Base-by-base conservation (phyloP, 2,329 filamentous ascomycete species). In the Diaporthe sp. region DNA sequence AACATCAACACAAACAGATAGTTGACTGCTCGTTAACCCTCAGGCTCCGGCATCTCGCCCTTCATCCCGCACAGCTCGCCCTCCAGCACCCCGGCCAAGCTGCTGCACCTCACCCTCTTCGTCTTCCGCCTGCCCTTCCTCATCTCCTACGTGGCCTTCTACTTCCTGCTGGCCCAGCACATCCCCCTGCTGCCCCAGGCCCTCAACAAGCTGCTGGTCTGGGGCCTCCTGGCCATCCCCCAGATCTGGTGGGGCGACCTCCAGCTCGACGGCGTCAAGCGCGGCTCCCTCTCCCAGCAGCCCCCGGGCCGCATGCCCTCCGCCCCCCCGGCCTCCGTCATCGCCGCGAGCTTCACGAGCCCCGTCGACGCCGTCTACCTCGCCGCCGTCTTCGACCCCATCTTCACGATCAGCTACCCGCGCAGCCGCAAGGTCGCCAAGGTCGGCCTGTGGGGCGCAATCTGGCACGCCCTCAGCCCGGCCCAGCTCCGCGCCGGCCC, bases 221-320 rank as follows among this genome's bases (percentile, higher is more conserved):
- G 97, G 96, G 90, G 92, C 75, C 90, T 98, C 77, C 90, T 99
- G 78, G 93, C 92, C 50, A 93, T 97, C 74, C 95, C 96, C 0
- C 96, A 97, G 37, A 94, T 99, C 73, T 98, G 96, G 95, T 98
- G 96, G 96, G 93, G 98, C 73, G 97, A 99, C 84, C 87, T 99
- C n/a, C 96, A 98, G 83, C 94, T 99, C 77, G 97, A 99, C 82
- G 96, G 96, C 74, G 97, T 99, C 71, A 96, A 94, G 84, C 94
- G 95, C 85, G 97, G 97, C 85, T 96, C 93, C 35, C 87, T 97
- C 42, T 92, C 93, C 61, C 92, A 93, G 80, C 92, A 95, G 79
- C 92, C 93, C 51, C 86, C 88, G 73, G 88, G 92, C 75, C 91
- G 94, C 53, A 91, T 98, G 25, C 97, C 97, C 1, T 91, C 93